Percentiles rank a stretch among this genome's conserved stretches.
phyloP scores from a whole-genome alignment of 1,284 basidiomycete genomes.

The Naganishia liquefaciens region DNA sequence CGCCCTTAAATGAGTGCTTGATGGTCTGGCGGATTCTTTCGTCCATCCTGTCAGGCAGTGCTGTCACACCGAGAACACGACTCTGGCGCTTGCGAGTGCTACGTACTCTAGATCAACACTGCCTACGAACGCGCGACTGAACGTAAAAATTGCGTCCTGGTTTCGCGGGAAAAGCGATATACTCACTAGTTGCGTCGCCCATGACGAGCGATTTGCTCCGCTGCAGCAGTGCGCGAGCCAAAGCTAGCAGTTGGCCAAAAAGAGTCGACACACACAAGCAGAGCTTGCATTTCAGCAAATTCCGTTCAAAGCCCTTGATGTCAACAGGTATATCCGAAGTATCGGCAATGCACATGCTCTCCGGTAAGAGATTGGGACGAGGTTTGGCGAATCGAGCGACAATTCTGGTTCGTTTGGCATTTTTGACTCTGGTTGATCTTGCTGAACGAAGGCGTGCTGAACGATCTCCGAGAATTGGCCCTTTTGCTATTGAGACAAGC shows the following conservation, averaged over 20 bases:
- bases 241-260: constrained; percentile 63
- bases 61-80: constrained; percentile 6
- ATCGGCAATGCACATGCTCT: constrained; percentile 4
- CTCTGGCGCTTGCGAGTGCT: not conserved
- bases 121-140: not conserved
- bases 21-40: constrained; percentile 74
- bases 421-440: no score
- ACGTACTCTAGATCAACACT: constrained; percentile 18
- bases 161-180: not conserved
- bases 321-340: constrained; percentile 15
- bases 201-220: constrained; percentile 69
- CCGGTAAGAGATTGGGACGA: constrained; percentile 7
- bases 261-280: no score
- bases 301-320: constrained; percentile 4
- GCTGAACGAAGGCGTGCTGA: no score
- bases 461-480: no score
- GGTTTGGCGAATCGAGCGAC: not conserved
- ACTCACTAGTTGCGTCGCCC: constrained; percentile 62
- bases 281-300: constrained; percentile 12
- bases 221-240: constrained; percentile 71
- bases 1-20: constrained; percentile 63
- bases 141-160: constrained; percentile 40
- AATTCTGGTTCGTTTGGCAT: no score
- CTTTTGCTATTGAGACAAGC: not conserved
- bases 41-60: constrained; percentile 60